Evolutionary conservation across 495 filamentous ascomycete species (phyloP).

Genomic region (Choiromyces venosus): DNA sequence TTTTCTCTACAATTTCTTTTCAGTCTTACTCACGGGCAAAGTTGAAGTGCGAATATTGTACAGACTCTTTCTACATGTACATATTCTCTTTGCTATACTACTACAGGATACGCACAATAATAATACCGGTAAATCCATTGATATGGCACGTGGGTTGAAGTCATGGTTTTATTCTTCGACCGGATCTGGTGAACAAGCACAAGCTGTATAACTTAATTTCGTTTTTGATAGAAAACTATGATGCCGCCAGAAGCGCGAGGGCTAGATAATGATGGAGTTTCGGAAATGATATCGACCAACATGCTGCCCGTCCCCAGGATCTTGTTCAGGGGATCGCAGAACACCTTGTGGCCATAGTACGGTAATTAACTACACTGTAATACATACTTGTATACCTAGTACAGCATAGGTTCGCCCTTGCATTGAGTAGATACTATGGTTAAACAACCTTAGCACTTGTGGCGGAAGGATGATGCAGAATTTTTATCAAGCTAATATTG

Average conservation of each 20-base stretch:
- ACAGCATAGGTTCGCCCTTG: not conserved
- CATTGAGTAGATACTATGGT: not conserved
- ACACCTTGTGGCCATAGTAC: not conserved
- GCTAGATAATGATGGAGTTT: not conserved
- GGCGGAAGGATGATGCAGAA: not conserved
- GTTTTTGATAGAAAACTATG: too few relatives aligned
- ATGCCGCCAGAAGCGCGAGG: too few relatives aligned
- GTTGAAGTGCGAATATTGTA: not conserved
- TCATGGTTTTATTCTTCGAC: not conserved
- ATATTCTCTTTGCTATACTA: not conserved
- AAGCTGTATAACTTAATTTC: too few relatives aligned
- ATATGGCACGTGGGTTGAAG: not conserved
- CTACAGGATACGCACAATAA: not conserved
- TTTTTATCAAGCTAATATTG: not conserved
- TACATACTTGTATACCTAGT: not conserved
- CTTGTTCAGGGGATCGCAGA: not conserved
- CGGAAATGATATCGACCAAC: not conserved
- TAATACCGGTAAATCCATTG: too few relatives aligned
- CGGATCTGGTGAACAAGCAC: not conserved
- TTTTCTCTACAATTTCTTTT: not conserved
- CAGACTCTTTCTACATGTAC: not conserved
- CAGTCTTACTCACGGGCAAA: not conserved
- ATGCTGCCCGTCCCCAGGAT: not conserved
- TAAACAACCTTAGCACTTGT: not conserved
- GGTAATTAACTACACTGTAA: not conserved